Conservation (phyloP, 176 grass and related monocot species). For the Avena insularis region DNA sequence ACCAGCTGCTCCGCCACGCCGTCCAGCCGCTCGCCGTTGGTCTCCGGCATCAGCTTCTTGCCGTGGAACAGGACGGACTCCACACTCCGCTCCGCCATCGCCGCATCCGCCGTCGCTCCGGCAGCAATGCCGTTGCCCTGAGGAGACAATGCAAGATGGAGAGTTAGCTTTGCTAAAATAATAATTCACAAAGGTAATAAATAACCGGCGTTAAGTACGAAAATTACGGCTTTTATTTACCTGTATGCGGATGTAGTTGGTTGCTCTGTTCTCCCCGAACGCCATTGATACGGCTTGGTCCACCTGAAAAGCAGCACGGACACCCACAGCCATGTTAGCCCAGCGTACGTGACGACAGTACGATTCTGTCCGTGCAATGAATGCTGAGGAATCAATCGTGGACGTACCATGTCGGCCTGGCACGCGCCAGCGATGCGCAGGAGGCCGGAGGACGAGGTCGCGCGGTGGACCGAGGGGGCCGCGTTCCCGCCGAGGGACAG, state of each 20-base stretch:
- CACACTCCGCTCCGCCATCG: conserved; percentile 62
- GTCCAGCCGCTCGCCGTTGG: conserved; percentile 75
- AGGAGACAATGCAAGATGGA: background rate
- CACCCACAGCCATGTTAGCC: background rate
- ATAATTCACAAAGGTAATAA: background rate
- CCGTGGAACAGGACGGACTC: conserved; percentile 76
- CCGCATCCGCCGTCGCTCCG: conserved; percentile 51
- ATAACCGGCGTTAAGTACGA: background rate
- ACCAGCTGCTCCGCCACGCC: conserved; percentile 62
- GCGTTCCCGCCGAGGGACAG: conserved; percentile 65
- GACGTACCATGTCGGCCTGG: conserved; percentile 76
- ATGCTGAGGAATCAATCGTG: background rate
- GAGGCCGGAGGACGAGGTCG: conserved; percentile 46
- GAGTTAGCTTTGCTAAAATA: background rate
- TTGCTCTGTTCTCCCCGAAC: conserved; percentile 64
- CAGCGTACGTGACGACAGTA: background rate
- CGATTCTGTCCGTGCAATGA: conserved; percentile 23
- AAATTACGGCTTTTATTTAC: conserved; percentile 18
- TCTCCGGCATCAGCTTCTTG: conserved; percentile 69
- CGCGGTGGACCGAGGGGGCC: background rate
- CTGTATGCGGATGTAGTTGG: conserved; percentile 81
- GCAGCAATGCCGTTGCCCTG: conserved; percentile 62
- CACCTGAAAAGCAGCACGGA: conserved; percentile 47
- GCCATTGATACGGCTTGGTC: conserved; percentile 87
- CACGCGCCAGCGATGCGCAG: conserved; percentile 64